Percentiles rank a stretch among this genome's conserved stretches.
Conservation (phyloP, 1,284 basidiomycete genomes). For the Nidula niveotomentosa region DNA sequence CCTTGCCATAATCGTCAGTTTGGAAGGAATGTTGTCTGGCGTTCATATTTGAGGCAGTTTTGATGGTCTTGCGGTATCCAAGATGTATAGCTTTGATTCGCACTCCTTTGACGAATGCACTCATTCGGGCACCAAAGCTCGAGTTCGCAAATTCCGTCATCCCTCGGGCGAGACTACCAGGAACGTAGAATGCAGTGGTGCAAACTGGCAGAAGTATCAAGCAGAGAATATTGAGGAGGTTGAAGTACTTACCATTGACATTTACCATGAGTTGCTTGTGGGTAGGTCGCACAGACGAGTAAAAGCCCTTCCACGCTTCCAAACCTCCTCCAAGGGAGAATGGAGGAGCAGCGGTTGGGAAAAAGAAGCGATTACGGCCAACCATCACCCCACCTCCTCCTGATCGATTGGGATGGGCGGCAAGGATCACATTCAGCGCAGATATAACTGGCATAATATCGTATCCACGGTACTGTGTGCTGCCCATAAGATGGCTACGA, state of each 20-base stretch:
- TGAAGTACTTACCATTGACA: constrained; percentile 49
- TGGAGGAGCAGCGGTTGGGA: constrained; percentile 47
- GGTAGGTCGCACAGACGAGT: constrained; percentile 70
- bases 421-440: constrained; percentile 70
- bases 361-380: constrained; percentile 77
- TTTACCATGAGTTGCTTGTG: constrained; percentile 78
- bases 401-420: constrained; percentile 58
- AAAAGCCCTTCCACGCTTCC: constrained; percentile 73
- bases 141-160: constrained; percentile 50
- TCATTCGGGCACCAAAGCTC: constrained; percentile 49
- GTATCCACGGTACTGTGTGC: constrained; percentile 56
- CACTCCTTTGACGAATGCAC: constrained; percentile 58
- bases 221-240: not conserved
- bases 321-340: constrained; percentile 57
- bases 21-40: constrained; percentile 56
- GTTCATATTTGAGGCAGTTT: constrained; percentile 41
- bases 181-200: constrained; percentile 73
- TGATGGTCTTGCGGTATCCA: constrained; percentile 61
- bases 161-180: constrained; percentile 59
- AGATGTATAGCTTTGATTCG: constrained; percentile 58
- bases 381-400: constrained; percentile 68
- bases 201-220: constrained; percentile 40
- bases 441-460: constrained; percentile 71
- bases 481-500: constrained; percentile 58
- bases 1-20: constrained; percentile 43